These are phyloP conservation scores for Daldinia vernicosa DNA, from an alignment of 495 filamentous ascomycete genomes.

Conservation along the genomic window DNA sequence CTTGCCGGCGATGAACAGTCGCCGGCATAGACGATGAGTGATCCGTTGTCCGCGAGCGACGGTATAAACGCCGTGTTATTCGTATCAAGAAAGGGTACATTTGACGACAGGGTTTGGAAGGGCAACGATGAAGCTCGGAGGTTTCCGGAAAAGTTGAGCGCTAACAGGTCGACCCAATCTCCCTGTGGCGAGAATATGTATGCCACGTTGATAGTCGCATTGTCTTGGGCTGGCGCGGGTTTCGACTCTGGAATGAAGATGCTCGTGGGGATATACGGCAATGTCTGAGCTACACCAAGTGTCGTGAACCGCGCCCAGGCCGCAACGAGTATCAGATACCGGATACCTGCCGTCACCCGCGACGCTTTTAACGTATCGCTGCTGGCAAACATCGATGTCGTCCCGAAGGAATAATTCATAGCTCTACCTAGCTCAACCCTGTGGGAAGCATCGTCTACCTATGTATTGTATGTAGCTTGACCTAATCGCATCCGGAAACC, in stretches of 20 bases:
- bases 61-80: slow-evolving; percentile 66
- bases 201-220: slow-evolving; percentile 39
- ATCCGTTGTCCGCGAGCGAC: slow-evolving; percentile 69
- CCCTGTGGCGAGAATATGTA: slow-evolving; percentile 68
- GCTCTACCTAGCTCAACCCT: slow-evolving; percentile 40
- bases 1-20: slow-evolving; percentile 63
- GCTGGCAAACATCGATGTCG: slow-evolving; percentile 38
- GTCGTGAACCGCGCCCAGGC: slow-evolving; percentile 29
- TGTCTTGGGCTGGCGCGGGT: slow-evolving; percentile 48
- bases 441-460: slow-evolving; percentile 39
- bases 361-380: slow-evolving; percentile 32
- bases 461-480: not conserved
- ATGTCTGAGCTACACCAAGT: slow-evolving; percentile 46
- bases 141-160: slow-evolving; percentile 68
- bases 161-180: slow-evolving; percentile 63
- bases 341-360: slow-evolving; percentile 38
- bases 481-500: slow-evolving; percentile 16
- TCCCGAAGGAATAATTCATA: slow-evolving; percentile 42
- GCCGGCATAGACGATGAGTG: slow-evolving; percentile 74
- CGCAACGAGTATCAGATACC: slow-evolving; percentile 32
- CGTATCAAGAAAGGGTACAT: slow-evolving; percentile 71
- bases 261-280: slow-evolving; percentile 80
- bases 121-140: slow-evolving; percentile 62
- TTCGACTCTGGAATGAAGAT: slow-evolving; percentile 65
- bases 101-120: slow-evolving; percentile 64